These are phyloP conservation scores for Medicago ruthenica DNA, from an alignment of 306 rosid species.

Conservation along the genomic window DNA sequence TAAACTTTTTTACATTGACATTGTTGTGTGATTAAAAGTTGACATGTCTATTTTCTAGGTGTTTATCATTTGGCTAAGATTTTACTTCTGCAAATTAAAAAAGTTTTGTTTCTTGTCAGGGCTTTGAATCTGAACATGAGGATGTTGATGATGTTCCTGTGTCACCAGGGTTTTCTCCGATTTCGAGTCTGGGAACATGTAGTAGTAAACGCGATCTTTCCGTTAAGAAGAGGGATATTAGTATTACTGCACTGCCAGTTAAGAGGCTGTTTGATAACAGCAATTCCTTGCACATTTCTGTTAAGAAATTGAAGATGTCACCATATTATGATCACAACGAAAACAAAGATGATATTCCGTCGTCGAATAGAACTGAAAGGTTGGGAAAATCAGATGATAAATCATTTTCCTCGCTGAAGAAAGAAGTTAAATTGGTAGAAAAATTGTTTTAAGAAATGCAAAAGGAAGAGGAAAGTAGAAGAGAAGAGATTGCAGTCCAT, in stretches of 20 bases:
- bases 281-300: background rate
- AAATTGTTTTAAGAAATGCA: conserved; percentile 24
- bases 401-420: background rate
- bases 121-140: background rate
- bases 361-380: background rate
- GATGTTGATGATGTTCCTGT: conserved; percentile 14
- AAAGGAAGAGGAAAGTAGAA: conserved; percentile 4
- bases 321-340: background rate
- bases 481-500: conserved; percentile 39
- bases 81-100: too few species aligned
- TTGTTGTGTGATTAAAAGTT: too few species aligned
- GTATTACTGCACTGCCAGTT: background rate
- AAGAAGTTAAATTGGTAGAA: conserved; percentile 36
- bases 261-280: background rate
- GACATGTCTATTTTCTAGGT: too few species aligned
- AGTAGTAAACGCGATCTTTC: background rate
- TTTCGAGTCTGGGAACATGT: conserved; percentile 27
- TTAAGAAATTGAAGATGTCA: background rate
- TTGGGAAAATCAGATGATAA: background rate
- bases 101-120: too few species aligned
- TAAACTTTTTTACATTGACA: too few species aligned
- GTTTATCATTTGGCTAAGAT: too few species aligned
- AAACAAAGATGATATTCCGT: background rate
- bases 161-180: background rate
- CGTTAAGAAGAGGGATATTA: background rate